Percentiles rank a stretch among this genome's conserved stretches.
These are phyloP conservation scores for Aquilaria agallochum DNA, from an alignment of 441 rosid genomes.

Conservation along the genomic window DNA sequence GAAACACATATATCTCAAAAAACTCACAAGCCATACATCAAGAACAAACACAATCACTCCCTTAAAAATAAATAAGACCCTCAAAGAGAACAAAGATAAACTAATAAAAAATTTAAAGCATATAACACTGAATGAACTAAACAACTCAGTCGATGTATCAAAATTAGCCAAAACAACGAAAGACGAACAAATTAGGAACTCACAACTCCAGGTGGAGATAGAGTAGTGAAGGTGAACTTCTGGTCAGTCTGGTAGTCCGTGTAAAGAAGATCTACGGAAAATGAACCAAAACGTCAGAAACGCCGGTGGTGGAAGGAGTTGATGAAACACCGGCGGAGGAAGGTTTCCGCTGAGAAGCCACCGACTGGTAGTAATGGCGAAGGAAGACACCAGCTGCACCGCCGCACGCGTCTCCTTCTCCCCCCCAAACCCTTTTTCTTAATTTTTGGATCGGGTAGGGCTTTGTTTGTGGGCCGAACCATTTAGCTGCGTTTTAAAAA, in stretches of 20 bases:
- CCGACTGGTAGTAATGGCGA: too few species aligned
- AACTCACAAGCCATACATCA: neutral
- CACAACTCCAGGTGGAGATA: slow-evolving; percentile 82
- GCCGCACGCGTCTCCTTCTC: too few species aligned
- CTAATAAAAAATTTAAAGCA: neutral
- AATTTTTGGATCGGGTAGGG: too few species aligned
- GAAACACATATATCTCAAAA: neutral
- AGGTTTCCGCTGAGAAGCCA: too few species aligned
- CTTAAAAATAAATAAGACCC: too few species aligned
- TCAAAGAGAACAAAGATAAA: too few species aligned
- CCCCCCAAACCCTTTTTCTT: too few species aligned
- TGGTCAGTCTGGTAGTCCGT: slow-evolving; percentile 93
- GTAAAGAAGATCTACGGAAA: slow-evolving; percentile 66
- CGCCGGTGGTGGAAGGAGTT: too few species aligned
- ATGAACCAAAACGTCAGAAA: neutral
- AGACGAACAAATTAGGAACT: slow-evolving; percentile 25
- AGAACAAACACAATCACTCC: neutral
- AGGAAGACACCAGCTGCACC: too few species aligned
- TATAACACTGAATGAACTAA: neutral
- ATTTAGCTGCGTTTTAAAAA: too few species aligned
- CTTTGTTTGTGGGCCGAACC: too few species aligned
- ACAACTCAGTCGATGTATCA: neutral
- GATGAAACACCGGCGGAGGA: too few species aligned
- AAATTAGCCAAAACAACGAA: neutral
- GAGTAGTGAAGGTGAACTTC: slow-evolving; percentile 73